These are phyloP conservation scores for Geotrichum restrictum DNA, from an alignment of 1,139 yeast species.

Conservation along the genomic window DNA sequence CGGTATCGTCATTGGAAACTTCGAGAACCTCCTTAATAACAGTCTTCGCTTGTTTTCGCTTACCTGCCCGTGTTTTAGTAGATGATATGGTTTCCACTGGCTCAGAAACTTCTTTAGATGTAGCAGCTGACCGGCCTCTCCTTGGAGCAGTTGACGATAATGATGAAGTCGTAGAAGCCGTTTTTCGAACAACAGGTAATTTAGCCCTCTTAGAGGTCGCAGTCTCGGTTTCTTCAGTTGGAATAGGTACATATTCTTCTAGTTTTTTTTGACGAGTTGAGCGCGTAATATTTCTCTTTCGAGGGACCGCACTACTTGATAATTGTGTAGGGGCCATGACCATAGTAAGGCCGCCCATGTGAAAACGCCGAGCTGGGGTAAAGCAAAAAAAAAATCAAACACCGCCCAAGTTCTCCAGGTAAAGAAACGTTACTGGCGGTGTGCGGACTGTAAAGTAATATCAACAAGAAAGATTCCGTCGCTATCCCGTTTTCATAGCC, in stretches of 20 bases:
- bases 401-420: background rate
- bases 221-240: background rate
- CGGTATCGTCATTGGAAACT: slow-evolving; percentile 1
- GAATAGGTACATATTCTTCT: background rate
- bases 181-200: slow-evolving; percentile 9
- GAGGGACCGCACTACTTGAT: slow-evolving; percentile 12
- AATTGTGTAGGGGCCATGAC: slow-evolving; percentile 20
- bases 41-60: background rate
- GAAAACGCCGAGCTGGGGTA: background rate
- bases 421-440: background rate
- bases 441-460: background rate
- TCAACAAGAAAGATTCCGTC: background rate
- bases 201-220: background rate
- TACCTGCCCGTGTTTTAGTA: slow-evolving; percentile 2
- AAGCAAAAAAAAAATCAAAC: background rate
- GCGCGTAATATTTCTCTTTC: slow-evolving; percentile 5
- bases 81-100: background rate
- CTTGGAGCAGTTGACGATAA: slow-evolving; percentile 1
- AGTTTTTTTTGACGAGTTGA: slow-evolving; percentile 1
- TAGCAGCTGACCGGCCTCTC: slow-evolving; percentile 4
- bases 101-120: background rate
- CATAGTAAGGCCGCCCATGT: slow-evolving; percentile 20
- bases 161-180: background rate
- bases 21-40: background rate
- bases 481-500: background rate